Base-by-base conservation (phyloP, 805 yeast genomes). In the Candida andamanensis region DNA sequence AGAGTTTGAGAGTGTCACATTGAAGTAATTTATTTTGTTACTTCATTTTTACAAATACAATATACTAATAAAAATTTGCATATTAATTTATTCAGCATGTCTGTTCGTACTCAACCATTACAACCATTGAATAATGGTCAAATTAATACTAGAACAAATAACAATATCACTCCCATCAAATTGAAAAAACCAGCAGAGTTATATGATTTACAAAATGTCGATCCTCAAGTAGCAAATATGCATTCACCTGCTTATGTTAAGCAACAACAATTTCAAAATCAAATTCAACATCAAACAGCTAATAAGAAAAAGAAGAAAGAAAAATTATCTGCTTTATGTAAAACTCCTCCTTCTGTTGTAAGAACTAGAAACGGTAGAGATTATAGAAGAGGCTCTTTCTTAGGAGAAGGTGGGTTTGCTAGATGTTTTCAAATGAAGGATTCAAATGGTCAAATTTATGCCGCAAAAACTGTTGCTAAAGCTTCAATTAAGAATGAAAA, bases 351-450 rank as follows among this genome's bases (percentile, higher is more conserved):
- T 21, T 82, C 95, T 12, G 72, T 89, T 43, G 94, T 92, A 44
- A 74, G 90, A 46, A 85, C 92, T 26, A 75, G 89, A 60, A 71
- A 74, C 37, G 96, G 96, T 26, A 76, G 85, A 52, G 94, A 87
- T 47, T 92, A 84, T 58, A 85, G 83, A 42, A 75, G 97, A 53
- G 97, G 97, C 2, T 70, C 70, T 38, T 89, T 87, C 49, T 67
- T 92, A 21, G 98, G 98, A 22, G 97, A 90, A 63, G 99, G 99
- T 39, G 99, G 99, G 0, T 92, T 92, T 67, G 99, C 98, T 12
- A 77, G 97, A 52, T 92, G 99, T 55, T 92, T 92, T 63, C 97
- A 92, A 57, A 92, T 92, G 70, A 85, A 83, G 54, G 95, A 89
- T 60, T 82, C 86, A 40, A 67, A 74, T 43, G 97, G 97, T 21